phyloP scores from a whole-genome alignment of 495 filamentous ascomycete species.

The Neurospora sublineolata region DNA sequence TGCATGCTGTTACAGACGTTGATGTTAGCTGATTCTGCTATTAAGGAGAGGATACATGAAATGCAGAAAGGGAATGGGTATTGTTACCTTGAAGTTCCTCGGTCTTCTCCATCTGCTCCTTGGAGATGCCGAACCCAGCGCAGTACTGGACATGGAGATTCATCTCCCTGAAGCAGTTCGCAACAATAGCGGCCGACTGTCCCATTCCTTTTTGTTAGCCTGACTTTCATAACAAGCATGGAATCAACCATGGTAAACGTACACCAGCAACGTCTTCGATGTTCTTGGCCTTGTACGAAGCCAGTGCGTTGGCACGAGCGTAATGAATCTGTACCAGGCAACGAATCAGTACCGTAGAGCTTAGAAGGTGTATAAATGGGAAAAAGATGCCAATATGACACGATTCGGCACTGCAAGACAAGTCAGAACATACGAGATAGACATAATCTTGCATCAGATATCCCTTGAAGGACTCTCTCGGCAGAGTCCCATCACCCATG shows the following conservation, averaged over 20 bases:
- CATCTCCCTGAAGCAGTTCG: conserved; percentile 69
- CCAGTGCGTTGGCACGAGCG: conserved; percentile 70
- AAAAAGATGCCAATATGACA: background rate
- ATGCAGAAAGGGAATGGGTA: background rate
- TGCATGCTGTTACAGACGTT: conserved; percentile 41
- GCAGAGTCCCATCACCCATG: conserved; percentile 64
- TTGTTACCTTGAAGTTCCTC: conserved; percentile 59
- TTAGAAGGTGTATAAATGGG: background rate
- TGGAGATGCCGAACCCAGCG: conserved; percentile 62
- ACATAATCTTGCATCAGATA: conserved; percentile 87
- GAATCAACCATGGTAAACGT: conserved; percentile 6
- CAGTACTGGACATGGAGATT: conserved; percentile 73
- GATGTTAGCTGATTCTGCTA: background rate
- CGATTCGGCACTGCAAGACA: background rate
- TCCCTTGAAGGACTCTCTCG: conserved; percentile 62
- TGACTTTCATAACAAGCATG: background rate
- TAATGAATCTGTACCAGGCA: conserved; percentile 56
- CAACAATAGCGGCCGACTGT: conserved; percentile 61
- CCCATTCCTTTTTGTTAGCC: background rate
- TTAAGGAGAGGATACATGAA: background rate
- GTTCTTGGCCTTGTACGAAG: conserved; percentile 64
- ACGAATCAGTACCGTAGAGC: background rate
- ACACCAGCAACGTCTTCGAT: conserved; percentile 62
- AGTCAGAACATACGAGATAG: conserved; percentile 51
- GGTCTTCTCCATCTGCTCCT: conserved; percentile 56